Base-by-base conservation (phyloP, 345 rosid species). In the rapeseed (Brassica napus) region DNA sequence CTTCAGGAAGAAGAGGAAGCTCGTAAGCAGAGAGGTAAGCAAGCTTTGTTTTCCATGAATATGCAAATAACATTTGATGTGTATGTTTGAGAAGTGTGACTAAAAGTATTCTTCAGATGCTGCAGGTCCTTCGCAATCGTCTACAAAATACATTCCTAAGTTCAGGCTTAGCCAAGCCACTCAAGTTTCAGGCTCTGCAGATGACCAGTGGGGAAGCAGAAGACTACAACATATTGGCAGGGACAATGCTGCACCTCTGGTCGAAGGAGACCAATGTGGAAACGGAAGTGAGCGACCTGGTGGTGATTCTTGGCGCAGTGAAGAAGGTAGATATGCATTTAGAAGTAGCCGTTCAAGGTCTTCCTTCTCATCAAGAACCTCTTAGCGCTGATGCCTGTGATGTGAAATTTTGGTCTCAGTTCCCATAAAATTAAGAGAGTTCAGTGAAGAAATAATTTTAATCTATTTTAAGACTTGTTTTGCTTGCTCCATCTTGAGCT, bases 1-100 rank as follows among this genome's bases (percentile, higher is more conserved):
- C 75, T 82, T 73, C 88, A 14, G 64, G 94, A 93, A 84, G 98
- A 92, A 84, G 98, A 94, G 63, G 98, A 94, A 88, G 92, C 94
- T 73, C 89, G 91, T 58, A 89, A 87, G 78, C 88, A 4, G 11
- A 88, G 87, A 91, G 97, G 97, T 93, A 69, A 26, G 77, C 60
- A 21, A 24, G 16, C 7, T n/a, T 14, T 35, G 24, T 34, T 71
- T 57, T 44, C 21, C 35, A 47, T 65, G 37, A 71, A 76, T 71
- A 26, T 60, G 52, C 79, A 59, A 76, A 76, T 31, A 24, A 71
- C 16, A 1, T 30, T 11, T 49, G 16, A 49, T 49, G 57, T 1
- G 57, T 49, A 2, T 49, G 5, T 5, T 16, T 49, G 57, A 49
- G 57, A 49, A 49, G 54, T 49, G 57, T 1, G 2, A 49, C 57